A percentile compares a stretch with the other conserved stretches of the same genome.
These are phyloP conservation scores for Gilbertella persicaria DNA, from an alignment of 371 early-diverging fungal species.

Conservation along the genomic window DNA sequence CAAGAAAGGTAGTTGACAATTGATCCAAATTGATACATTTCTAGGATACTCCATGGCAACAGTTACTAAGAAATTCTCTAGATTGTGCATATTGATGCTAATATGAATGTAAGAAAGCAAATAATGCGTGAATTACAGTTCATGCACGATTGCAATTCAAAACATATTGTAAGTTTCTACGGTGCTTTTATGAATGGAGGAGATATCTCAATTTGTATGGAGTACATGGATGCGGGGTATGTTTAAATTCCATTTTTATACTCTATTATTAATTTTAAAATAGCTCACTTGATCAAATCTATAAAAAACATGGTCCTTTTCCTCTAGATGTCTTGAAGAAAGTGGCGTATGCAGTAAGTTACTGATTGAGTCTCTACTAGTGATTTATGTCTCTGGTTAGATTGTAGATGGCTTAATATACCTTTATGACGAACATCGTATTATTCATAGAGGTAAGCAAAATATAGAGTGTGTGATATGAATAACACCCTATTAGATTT, in stretches of 20 bases:
- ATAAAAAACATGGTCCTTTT: conserved; percentile 76
- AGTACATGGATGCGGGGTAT: conserved; percentile 86
- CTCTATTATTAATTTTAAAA: background rate
- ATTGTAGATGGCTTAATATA: conserved; percentile 81
- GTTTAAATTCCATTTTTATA: background rate
- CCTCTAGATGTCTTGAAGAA: conserved; percentile 76
- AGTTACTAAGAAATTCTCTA: conserved; percentile 22
- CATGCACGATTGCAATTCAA: conserved; percentile 83
- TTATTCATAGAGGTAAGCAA: conserved; percentile 79
- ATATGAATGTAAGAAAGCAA: conserved; percentile 73
- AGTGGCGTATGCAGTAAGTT: conserved; percentile 71
- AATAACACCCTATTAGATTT: conserved; percentile 51
- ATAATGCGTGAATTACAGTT: conserved; percentile 87
- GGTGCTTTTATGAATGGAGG: conserved; percentile 84
- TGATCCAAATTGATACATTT: background rate
- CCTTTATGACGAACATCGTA: conserved; percentile 80
- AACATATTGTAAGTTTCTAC: conserved; percentile 87
- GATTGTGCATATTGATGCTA: conserved; percentile 82
- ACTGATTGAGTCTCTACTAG: background rate
- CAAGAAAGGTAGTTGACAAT: conserved; percentile 67
- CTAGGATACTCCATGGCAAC: background rate
- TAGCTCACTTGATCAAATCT: conserved; percentile 79
- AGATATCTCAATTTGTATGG: conserved; percentile 91
- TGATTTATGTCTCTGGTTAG: conserved; percentile 23
- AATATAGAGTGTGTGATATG: background rate